Percentiles rank a stretch among this genome's conserved stretches.
phyloP scores from a whole-genome alignment of 495 filamentous ascomycete species.

The Penicillium alfredii region DNA sequence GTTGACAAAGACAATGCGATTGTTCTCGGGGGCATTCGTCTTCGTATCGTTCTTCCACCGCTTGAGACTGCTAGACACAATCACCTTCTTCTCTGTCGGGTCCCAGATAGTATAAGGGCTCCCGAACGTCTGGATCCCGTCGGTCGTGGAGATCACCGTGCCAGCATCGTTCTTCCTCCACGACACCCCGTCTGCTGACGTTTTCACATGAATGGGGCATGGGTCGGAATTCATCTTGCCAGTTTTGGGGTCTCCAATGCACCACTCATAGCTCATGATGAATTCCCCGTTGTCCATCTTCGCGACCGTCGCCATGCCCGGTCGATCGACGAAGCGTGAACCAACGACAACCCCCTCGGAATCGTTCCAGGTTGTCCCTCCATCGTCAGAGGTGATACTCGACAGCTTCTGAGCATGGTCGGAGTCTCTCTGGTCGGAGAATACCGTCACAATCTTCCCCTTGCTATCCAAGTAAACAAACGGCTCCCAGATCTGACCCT shows the following conservation, averaged over 20 bases:
- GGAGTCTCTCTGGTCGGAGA: constrained; percentile 1
- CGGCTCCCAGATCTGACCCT: constrained; percentile 2
- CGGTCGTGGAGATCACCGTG: neutral
- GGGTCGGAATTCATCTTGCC: no score
- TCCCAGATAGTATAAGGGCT: constrained; percentile 4
- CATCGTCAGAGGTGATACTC: neutral
- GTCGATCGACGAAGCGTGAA: neutral
- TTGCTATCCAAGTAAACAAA: constrained; percentile 1
- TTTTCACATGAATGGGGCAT: constrained; percentile 1
- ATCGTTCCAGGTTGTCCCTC: neutral
- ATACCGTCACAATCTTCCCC: neutral
- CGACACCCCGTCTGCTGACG: neutral
- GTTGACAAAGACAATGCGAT: neutral
- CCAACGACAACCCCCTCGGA: neutral
- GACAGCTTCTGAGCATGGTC: neutral
- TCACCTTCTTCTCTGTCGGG: neutral
- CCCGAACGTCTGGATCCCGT: neutral
- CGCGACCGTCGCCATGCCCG: constrained; percentile 2
- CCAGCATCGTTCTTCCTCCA: neutral
- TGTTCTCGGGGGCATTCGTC: no score
- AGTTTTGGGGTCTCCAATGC: neutral
- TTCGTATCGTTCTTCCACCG: no score
- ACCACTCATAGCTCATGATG: constrained; percentile 2
- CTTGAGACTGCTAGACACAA: neutral
- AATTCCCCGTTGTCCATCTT: constrained; percentile 4